Conservation (phyloP, 371 early-diverging fungal genomes). For the Syncephalastrum racemosum region DNA sequence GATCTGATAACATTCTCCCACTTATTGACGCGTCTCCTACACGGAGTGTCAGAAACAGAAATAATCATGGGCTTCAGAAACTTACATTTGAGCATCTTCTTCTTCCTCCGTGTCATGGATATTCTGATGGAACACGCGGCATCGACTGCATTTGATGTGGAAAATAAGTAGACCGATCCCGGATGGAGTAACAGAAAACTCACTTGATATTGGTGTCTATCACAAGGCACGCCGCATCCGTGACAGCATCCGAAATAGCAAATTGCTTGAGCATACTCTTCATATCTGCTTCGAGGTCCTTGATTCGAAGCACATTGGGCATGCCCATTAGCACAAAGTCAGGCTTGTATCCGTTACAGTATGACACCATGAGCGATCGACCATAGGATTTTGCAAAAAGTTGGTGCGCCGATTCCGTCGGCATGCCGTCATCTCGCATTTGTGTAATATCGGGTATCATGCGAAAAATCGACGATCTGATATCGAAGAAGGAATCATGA, state of each 20-base stretch:
- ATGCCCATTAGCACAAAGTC: conserved; percentile 66
- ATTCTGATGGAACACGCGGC: conserved; percentile 33
- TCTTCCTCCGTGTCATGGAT: conserved; percentile 13
- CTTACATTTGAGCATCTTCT: conserved; percentile 6
- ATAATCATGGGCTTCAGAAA: background rate
- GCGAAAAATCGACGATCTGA: conserved; percentile 42
- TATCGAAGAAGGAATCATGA: background rate
- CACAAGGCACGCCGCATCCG: conserved; percentile 52
- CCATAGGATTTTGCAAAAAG: conserved; percentile 66
- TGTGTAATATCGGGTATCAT: conserved; percentile 51
- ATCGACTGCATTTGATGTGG: conserved; percentile 15
- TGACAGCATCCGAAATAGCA: conserved; percentile 35
- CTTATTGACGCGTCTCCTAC: conserved; percentile 1
- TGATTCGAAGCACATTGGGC: conserved; percentile 48
- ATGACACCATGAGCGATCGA: conserved; percentile 63
- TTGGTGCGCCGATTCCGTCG: conserved; percentile 42
- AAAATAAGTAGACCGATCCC: background rate
- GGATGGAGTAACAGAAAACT: conserved; percentile 1
- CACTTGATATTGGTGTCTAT: conserved; percentile 58
- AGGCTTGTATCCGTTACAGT: conserved; percentile 56
- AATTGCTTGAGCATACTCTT: conserved; percentile 47
- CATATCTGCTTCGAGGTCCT: conserved; percentile 56
- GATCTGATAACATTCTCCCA: conserved; percentile 30
- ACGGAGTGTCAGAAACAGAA: background rate
- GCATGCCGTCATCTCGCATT: conserved; percentile 20